Percentiles rank a stretch among this genome's conserved stretches.
Evolutionary conservation across 2,329 filamentous ascomycete genomes (phyloP).

Genomic region (Xylariaceae sp.): DNA sequence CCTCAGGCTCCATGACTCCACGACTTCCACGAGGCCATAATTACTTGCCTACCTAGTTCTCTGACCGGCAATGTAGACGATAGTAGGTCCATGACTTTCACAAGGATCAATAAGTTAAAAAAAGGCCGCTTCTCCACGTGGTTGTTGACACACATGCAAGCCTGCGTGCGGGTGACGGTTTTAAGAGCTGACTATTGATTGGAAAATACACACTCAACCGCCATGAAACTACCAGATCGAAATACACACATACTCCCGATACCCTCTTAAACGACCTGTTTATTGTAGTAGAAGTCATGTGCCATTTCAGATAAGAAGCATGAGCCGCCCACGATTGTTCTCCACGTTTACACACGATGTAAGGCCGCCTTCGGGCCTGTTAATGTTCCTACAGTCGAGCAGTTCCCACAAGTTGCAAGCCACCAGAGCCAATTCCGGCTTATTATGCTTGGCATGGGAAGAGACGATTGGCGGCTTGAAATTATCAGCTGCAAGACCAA

Average conservation of each 20-base stretch:
- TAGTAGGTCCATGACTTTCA: neutral
- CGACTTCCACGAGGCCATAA: neutral
- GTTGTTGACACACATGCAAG: neutral
- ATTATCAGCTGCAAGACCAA: slow-evolving; percentile 32
- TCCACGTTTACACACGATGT: no score
- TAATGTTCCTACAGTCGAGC: neutral
- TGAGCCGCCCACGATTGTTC: neutral
- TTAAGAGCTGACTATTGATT: no score
- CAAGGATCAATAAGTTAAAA: neutral
- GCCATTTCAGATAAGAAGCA: neutral
- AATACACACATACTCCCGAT: no score
- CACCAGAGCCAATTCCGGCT: slow-evolving; percentile 24
- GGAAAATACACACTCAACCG: no score
- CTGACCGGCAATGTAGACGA: neutral
- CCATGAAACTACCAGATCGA: no score
- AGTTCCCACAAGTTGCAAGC: slow-evolving; percentile 18
- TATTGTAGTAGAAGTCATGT: neutral
- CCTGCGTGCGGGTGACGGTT: no score
- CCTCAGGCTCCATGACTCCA: neutral
- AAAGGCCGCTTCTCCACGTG: neutral
- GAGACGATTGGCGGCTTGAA: slow-evolving; percentile 28
- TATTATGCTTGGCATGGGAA: slow-evolving; percentile 18
- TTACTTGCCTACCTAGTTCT: neutral
- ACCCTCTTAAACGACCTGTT: no score
- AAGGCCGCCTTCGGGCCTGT: neutral